Evolutionary conservation across 2,329 filamentous ascomycete species (phyloP), one percentile per base, ranked within the genome.

Genomic region (Colletotrichum sp.): DNA sequence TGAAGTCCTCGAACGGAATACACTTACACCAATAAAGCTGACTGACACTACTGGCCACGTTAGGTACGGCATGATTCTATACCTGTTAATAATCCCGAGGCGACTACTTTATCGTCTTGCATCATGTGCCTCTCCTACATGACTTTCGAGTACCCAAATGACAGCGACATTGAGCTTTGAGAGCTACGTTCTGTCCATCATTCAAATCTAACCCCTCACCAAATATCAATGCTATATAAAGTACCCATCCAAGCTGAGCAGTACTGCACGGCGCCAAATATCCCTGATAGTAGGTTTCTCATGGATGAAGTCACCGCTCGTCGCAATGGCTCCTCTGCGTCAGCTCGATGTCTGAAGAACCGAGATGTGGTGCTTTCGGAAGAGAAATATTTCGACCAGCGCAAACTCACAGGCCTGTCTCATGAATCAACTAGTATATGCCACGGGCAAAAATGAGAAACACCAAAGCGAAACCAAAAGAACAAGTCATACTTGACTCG

Each of bases 191-290:
- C 10, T 13, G 1, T 8, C n/a, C 10, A 48, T 48, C 0, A 8
- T 8, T 21, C 12, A 13, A 13, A 13, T 13, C 18, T 8, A 13
- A 0, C 43, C 3, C 6, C n/a, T 13, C n/a, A 21, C 10, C n/a
- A 21, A 13, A 21, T 21, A 48, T 2, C 10, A 21, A 2, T 1
- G n/a, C 43, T 48, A 21, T 21, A 52, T 13, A 21, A 52, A 2
- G 1, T 8, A 52, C 0, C 3, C n/a, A 52, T 0, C 3, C n/a
- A 21, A 13, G n/a, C n/a, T 21, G 43, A 52, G 10, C 1, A 52
- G 43, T 21, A 21, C n/a, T 13, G n/a, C 43, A 21, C n/a, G 12
- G n/a, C 43, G 4, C 43, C 43, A 21, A 48, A 21, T 21, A 21
- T 13, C 43, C 7, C 43, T 10, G 10, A 48, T 12, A 1, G 6